Evolutionary conservation across 23 red algal genomes (phyloP), one percentile per base, ranked within the genome.

Genomic region (Agarophyton chilense): DNA sequence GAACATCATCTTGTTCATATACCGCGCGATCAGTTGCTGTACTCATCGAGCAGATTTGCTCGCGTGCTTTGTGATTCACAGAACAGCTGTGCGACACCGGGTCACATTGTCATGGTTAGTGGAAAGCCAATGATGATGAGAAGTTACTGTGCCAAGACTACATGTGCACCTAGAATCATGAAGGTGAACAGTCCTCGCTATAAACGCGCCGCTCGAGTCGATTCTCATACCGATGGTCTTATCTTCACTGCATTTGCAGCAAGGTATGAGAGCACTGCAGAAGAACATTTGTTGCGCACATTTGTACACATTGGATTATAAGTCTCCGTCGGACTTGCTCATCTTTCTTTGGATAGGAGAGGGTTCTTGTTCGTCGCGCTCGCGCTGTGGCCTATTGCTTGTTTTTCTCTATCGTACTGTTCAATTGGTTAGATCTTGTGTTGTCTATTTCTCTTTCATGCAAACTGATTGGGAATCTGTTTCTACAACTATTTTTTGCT

Each of bases 201-300:
- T 21, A 12, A 34, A 21, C 63, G 47, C 28, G 53, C 51, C 9
- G 72, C 71, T 16, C 16, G 85, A 26, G 52, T 89, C 4, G 18
- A 17, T 17, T 64, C 71, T 4, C 63, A 65, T 18, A 89, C 85
- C 19, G 72, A 67, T 4, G 70, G 58, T 24, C 73, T 89, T 8
- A 67, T 21, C 22, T 89, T 89, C 73, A 89, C 85, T 46, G 85
- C 85, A 18, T 89, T 89, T 60, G 70, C 85, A 40, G 85, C 85
- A 2, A 63, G 68, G 58, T 89, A 77, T 51, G 85, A 47, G 28
- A 78, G 50, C 10, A 26, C 32, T 0, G 51, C 55, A 18, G 85
- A 89, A 43, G 85, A 89, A 52, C 46, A 56, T 21, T 10, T 72
- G 34, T 14, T 89, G 34, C 43, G 70, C 36, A 36, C 51, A 24